phyloP scores from a whole-genome alignment of 1,139 yeast genomes.

The Trichomonascaceae sp. region DNA sequence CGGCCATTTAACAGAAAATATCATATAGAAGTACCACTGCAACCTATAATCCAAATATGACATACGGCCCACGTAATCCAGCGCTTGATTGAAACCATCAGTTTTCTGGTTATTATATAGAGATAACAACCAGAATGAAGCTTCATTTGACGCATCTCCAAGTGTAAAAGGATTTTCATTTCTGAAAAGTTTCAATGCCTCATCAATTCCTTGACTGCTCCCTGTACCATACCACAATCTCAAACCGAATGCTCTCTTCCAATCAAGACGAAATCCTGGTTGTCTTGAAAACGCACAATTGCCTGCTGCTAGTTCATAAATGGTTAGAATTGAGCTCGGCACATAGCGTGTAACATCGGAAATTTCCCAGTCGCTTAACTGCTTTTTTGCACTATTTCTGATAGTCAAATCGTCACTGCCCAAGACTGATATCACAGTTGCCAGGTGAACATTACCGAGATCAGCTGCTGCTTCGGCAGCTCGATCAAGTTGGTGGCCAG shows the following conservation, averaged over 20 bases:
- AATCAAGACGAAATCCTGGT: constrained; percentile 39
- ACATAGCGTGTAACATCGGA: constrained; percentile 39
- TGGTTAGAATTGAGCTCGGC: constrained; percentile 49
- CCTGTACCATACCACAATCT: constrained; percentile 54
- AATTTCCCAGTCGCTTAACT: constrained; percentile 54
- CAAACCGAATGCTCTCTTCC: constrained; percentile 60
- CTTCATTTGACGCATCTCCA: constrained; percentile 16
- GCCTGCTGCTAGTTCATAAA: constrained; percentile 65
- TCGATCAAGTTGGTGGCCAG: constrained; percentile 50
- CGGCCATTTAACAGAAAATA: constrained; percentile 30
- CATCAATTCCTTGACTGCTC: constrained; percentile 35
- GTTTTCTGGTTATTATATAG: constrained; percentile 32
- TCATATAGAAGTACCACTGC: constrained; percentile 53
- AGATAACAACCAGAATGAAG: constrained; percentile 36
- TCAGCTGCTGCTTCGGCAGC: constrained; percentile 60
- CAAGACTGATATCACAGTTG: constrained; percentile 61
- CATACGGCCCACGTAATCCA: constrained; percentile 17
- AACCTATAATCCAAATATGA: constrained; percentile 34
- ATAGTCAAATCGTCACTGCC: constrained; percentile 57
- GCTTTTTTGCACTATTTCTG: constrained; percentile 42
- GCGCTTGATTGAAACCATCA: constrained; percentile 18
- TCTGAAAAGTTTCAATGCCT: constrained; percentile 28
- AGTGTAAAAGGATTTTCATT: background rate
- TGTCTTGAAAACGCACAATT: constrained; percentile 22
- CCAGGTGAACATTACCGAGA: constrained; percentile 58